Conservation (phyloP, 1,284 basidiomycete species). For the Sporisorium exsertum region DNA sequence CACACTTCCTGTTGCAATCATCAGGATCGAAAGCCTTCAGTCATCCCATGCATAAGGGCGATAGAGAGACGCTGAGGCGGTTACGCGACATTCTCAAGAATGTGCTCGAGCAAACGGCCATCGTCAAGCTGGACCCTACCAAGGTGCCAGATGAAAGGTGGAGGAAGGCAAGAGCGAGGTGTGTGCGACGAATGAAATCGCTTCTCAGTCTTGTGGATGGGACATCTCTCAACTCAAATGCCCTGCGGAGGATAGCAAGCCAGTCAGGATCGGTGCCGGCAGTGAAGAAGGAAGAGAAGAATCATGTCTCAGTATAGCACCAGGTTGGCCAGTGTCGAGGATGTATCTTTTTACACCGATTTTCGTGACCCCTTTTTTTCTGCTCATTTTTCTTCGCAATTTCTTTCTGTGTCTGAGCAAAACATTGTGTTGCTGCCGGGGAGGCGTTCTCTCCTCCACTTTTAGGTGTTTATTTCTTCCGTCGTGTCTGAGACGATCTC, state of each 20-base stretch:
- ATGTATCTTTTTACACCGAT: not conserved
- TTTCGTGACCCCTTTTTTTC: not conserved
- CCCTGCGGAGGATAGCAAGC: not conserved
- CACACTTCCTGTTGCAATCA: not conserved
- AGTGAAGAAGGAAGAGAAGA: not conserved
- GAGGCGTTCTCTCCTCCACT: not conserved
- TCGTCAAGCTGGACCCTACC: not conserved
- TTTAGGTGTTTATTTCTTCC: not conserved
- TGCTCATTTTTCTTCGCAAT: no score
- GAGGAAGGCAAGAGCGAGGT: not conserved
- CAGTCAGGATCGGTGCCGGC: not conserved
- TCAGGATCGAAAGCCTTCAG: not conserved
- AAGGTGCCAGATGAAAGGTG: not conserved
- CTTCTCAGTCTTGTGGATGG: not conserved
- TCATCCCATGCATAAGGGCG: not conserved
- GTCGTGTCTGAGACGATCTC: not conserved
- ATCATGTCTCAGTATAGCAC: no score
- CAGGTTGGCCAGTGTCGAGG: no score
- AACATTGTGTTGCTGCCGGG: no score
- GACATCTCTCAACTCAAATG: not conserved
- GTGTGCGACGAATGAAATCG: not conserved
- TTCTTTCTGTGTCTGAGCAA: no score
- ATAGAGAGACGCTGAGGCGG: not conserved
- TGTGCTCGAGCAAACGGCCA: conserved; percentile 6
- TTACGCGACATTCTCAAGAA: conserved; percentile 16